A percentile compares a stretch with the other conserved stretches of the same genome.
Conservation (phyloP, 1,284 basidiomycete species). For the Peniophora sp. region DNA sequence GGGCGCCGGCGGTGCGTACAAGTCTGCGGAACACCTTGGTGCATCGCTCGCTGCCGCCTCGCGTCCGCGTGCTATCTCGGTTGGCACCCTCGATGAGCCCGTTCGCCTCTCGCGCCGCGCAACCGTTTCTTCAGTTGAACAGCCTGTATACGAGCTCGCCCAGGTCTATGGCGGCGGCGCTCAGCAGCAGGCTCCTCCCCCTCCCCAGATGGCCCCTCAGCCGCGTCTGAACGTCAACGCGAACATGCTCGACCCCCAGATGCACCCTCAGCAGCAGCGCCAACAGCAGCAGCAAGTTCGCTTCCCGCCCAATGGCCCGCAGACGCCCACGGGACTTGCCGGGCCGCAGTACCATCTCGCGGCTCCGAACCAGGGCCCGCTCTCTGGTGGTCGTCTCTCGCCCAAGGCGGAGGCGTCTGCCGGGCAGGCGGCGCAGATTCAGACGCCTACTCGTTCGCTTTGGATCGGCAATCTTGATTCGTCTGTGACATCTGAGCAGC, state of each 20-base stretch:
- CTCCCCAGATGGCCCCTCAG: background rate
- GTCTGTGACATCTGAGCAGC: slow-evolving; percentile 87
- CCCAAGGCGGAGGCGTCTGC: slow-evolving; percentile 64
- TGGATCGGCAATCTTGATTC: slow-evolving; percentile 98
- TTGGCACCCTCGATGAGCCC: slow-evolving; percentile 83
- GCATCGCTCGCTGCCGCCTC: slow-evolving; percentile 38
- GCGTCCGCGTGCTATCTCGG: slow-evolving; percentile 80
- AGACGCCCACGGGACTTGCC: slow-evolving; percentile 30
- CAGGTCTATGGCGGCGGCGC: slow-evolving; percentile 8
- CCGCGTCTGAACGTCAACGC: background rate
- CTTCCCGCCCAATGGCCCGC: slow-evolving; percentile 53
- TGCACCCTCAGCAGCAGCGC: slow-evolving; percentile 48
- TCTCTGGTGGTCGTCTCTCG: slow-evolving; percentile 55
- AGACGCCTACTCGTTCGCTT: slow-evolving; percentile 89
- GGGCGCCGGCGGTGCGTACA: slow-evolving; percentile 34
- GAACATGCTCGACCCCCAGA: slow-evolving; percentile 21
- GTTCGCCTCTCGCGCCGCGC: slow-evolving; percentile 58
- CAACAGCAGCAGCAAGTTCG: slow-evolving; percentile 50
- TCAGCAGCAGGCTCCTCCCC: slow-evolving; percentile 6
- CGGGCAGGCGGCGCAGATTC: slow-evolving; percentile 46
- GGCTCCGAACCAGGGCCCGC: slow-evolving; percentile 36
- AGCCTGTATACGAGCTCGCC: slow-evolving; percentile 38
- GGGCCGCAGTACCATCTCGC: slow-evolving; percentile 52
- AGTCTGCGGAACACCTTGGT: slow-evolving; percentile 59
- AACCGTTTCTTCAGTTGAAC: slow-evolving; percentile 42